Base-by-base conservation (phyloP, 208 protist genomes). In the Acanthamoeba culbertsoni region DNA sequence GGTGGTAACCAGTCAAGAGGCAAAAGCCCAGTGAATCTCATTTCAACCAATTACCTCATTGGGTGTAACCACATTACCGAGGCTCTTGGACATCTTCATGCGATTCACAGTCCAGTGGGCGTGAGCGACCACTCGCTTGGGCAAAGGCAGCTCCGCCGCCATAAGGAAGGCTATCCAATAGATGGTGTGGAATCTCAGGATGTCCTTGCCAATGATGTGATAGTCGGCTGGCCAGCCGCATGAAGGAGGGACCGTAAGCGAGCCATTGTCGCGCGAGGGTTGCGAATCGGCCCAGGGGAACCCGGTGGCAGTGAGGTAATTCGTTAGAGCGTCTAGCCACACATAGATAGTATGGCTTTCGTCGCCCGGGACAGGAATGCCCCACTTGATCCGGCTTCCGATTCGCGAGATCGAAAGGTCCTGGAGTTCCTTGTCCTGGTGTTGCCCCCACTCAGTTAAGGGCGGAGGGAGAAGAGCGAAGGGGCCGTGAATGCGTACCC, bases 151-250 rank as follows among this genome's bases (percentile, higher is more conserved):
- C 23, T 97, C 98, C 0, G 98, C 98, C 20, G 90, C 93, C 46
- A 99, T 96, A 45, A 99, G 95, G 82, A 99, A 99, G 8, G 98
- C 98, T 1, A 99, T 99, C 99, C 99, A 99, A 95, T 99, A 99
- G 84, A 99, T 97, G 55, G 98, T 96, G 95, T 99, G 99, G 95
- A 99, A 99, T 93, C 99, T 98, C 28, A 99, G 93, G 93, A 99
- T 99, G 95, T 99, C 99, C 96, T 99, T 99, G 26, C 99, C 99
- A 35, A 99, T 97, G 0, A 99, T 95, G 94, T 99, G 98, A 43
- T 95, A 94, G 46, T 95, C 94, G n/a, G 94, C 89, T 2, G 94
- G 95, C 86, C 93, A 93, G 10, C 43, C 51, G 68, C 51, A 18
- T 0, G 45, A 37, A 26, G 40, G 82, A 0, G 33, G 43, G 0